Conservation (phyloP, 345 rosid species). For the Physaria fendleri region DNA sequence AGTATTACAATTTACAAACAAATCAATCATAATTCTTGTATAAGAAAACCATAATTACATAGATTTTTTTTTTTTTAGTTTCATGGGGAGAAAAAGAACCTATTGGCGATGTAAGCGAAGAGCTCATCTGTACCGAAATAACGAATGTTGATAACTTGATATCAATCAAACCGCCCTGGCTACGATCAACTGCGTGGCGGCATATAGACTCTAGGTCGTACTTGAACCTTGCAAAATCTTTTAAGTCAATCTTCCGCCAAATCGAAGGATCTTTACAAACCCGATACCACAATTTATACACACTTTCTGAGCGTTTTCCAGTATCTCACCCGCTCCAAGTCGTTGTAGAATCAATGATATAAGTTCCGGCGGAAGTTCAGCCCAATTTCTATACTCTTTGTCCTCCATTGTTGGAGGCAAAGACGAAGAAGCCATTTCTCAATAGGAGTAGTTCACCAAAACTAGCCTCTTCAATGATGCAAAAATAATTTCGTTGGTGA, state of each 20-base stretch:
- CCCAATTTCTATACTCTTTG: slow-evolving; percentile 27
- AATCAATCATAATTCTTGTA: too few relatives aligned
- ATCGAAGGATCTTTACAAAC: slow-evolving; percentile 43
- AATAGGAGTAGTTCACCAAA: too few relatives aligned
- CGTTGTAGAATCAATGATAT: slow-evolving; percentile 32
- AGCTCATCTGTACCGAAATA: too few relatives aligned
- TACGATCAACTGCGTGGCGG: slow-evolving; percentile 47
- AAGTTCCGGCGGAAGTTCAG: slow-evolving; percentile 48
- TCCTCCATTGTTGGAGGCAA: background rate
- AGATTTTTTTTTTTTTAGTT: too few relatives aligned
- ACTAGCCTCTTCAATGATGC: too few relatives aligned
- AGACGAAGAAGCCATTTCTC: too few relatives aligned
- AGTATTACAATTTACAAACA: too few relatives aligned
- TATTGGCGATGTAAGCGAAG: slow-evolving; percentile 38
- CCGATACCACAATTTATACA: slow-evolving; percentile 46
- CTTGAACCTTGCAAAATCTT: too few relatives aligned
- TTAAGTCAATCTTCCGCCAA: slow-evolving; percentile 43
- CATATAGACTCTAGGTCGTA: slow-evolving; percentile 28
- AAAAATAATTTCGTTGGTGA: too few relatives aligned
- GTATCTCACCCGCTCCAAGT: slow-evolving; percentile 29
- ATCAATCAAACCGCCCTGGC: slow-evolving; percentile 38
- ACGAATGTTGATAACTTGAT: too few relatives aligned
- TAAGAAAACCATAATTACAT: too few relatives aligned
- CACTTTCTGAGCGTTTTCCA: slow-evolving; percentile 37
- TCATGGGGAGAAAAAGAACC: slow-evolving; percentile 24